These are phyloP conservation scores for Triangularia setosa DNA, from an alignment of 2,329 filamentous ascomycete species.

Conservation along the genomic window DNA sequence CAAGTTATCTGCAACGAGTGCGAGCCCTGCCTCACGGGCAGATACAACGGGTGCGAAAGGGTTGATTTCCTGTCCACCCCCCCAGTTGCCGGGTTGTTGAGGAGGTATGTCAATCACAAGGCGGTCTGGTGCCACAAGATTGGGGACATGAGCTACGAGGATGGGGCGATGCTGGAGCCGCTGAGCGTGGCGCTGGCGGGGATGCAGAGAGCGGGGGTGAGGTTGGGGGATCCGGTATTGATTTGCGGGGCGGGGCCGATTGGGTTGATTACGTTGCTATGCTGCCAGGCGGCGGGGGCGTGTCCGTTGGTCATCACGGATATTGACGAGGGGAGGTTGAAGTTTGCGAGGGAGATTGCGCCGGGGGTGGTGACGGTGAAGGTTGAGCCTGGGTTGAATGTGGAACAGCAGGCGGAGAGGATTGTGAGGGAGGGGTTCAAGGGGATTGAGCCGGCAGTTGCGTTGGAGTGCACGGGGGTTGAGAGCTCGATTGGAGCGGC, in stretches of 20 bases:
- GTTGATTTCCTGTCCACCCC: conserved; percentile 89
- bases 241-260: conserved; percentile 94
- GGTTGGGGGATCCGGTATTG: conserved; percentile 80
- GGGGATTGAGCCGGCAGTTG: conserved; percentile 74
- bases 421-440: conserved; percentile 67
- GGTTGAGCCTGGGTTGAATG: conserved; percentile 51
- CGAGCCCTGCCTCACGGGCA: conserved; percentile 85
- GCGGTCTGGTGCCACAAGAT: conserved; percentile 97
- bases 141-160: conserved; percentile 84
- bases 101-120: conserved; percentile 92
- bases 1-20: conserved; percentile 89
- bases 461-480: conserved; percentile 91
- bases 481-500: conserved; percentile 82
- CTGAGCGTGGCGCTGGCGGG: conserved; percentile 84
- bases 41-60: conserved; percentile 89
- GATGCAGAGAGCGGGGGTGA: conserved; percentile 75
- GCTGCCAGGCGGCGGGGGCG: conserved; percentile 79
- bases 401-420: conserved; percentile 67
- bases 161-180: conserved; percentile 87
- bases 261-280: conserved; percentile 82
- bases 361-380: conserved; percentile 78
- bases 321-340: conserved; percentile 80
- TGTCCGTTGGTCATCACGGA: conserved; percentile 92
- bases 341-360: conserved; percentile 79
- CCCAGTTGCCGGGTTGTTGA: conserved; percentile 78